A percentile compares a stretch with the other conserved stretches of the same genome.
Evolutionary conservation across 345 rosid genomes (phyloP).

Genomic region (Eucalyptus victrix): DNA sequence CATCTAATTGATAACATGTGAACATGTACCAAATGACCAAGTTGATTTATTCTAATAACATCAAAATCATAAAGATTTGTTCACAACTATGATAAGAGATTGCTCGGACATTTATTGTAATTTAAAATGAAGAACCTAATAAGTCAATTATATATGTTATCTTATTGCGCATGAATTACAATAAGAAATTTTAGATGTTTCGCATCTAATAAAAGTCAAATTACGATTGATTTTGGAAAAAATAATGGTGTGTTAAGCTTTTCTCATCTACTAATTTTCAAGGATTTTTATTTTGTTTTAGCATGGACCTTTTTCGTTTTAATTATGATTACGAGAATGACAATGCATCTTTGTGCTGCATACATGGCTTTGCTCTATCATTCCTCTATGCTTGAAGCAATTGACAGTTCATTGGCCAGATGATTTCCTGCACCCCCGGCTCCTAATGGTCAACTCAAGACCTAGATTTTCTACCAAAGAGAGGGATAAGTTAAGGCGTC

Average conservation of each 20-base stretch:
- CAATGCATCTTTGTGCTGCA: not conserved
- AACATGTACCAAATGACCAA: no score
- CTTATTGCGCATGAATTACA: not conserved
- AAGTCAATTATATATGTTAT: not conserved
- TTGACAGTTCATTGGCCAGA: not conserved
- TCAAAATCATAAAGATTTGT: no score
- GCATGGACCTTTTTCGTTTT: not conserved
- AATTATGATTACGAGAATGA: not conserved
- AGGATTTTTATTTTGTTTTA: not conserved
- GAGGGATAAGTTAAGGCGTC: not conserved
- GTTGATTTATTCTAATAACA: no score
- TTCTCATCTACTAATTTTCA: not conserved
- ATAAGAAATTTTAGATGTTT: not conserved
- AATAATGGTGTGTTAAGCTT: not conserved
- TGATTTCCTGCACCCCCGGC: not conserved
- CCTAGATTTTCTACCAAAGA: not conserved
- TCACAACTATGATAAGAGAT: no score
- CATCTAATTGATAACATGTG: no score
- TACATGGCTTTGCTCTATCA: not conserved
- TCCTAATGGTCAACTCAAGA: not conserved
- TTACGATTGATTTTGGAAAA: not conserved
- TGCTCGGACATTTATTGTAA: not conserved
- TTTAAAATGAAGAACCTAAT: not conserved
- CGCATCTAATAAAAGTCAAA: not conserved
- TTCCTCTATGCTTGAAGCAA: not conserved